Base-by-base conservation (phyloP, 768 basidiomycete species). In the Mycena chlorophos region DNA sequence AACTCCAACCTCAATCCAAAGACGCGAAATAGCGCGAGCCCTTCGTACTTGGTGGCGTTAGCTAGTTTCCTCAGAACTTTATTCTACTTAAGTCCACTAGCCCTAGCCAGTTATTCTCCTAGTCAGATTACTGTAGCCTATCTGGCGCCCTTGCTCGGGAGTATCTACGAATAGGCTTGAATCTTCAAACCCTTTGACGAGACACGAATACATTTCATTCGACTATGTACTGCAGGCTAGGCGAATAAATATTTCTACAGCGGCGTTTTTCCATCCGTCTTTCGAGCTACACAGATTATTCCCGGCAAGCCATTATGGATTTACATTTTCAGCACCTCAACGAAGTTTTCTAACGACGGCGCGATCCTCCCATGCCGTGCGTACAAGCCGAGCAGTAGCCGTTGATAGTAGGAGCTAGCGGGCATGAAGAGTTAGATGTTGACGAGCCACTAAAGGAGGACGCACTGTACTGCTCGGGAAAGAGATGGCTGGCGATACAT, bases 401-500 rank as follows among this genome's bases (percentile, higher is more conserved):
- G 51, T 75, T 66, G 53, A 79, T 73, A 40, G 71, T 71, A 0
- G 75, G 78, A n/a, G 75, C 80, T 81, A 52, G n/a, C 43, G 20
- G 49, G 46, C 25, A 50, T 42, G 22, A 42, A 10, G 45, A 25
- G 34, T 49, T 26, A 29, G 39, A 55, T 13, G 52, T 46, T 13
- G 58, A 43, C 16, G 52, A 28, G 31, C 46, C 27, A 28, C 2
- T 13, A 28, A 17, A n/a, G 39, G 19, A 42, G 30, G 49, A 60
- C 76, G 46, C 60, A 79, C 78, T 76, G 46, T 79, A 78, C 51
- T 79, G 77, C 54, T 79, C 73, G 10, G 78, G 78, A 52, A 67
- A 79, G 46, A 69, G 68, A 16, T 77, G 78, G 55, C 78, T 79
- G 49, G 54, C 54, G 17, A 10, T 27, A 20, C 22, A 37, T 62